Evolutionary conservation across 768 basidiomycete genomes (phyloP).

Genomic region (Xerocomus spinulosus): DNA sequence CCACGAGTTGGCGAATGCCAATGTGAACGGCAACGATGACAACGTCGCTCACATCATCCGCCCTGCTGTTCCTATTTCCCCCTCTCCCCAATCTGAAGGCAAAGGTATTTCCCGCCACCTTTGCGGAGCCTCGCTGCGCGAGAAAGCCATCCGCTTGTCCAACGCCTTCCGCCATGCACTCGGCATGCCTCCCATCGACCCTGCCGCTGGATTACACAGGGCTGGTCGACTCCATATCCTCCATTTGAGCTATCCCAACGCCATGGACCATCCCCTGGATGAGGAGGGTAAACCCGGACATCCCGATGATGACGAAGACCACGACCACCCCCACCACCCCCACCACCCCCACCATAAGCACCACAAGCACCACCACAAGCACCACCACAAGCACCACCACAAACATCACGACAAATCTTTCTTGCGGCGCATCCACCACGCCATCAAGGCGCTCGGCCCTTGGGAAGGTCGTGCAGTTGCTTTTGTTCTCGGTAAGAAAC

Average conservation of each 20-base stretch:
- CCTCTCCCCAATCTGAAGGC: constrained; percentile 8
- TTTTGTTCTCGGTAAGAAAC: constrained; percentile 73
- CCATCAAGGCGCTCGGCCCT: constrained; percentile 65
- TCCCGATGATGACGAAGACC: background rate
- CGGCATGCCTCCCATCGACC: constrained; percentile 48
- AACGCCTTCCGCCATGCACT: constrained; percentile 54
- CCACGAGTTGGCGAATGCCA: constrained; percentile 32
- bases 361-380: constrained; percentile 19
- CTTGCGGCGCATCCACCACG: constrained; percentile 55
- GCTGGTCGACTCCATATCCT: constrained; percentile 30
- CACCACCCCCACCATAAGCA: constrained; percentile 15
- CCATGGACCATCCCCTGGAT: background rate
- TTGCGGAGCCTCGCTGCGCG: constrained; percentile 36
- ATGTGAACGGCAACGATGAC: constrained; percentile 26
- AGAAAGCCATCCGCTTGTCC: constrained; percentile 49
- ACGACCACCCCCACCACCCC: constrained; percentile 6
- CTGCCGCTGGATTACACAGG: constrained; percentile 1
- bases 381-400: constrained; percentile 8
- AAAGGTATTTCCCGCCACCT: constrained; percentile 20
- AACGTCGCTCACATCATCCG: constrained; percentile 21
- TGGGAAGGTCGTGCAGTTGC: constrained; percentile 84
- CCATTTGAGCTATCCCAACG: constrained; percentile 12
- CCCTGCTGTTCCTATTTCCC: constrained; percentile 7
- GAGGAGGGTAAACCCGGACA: constrained; percentile 13
- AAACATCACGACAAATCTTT: constrained; percentile 39